phyloP scores from a whole-genome alignment of 2,329 filamentous ascomycete genomes.

The Epicoccum sorghinum region DNA sequence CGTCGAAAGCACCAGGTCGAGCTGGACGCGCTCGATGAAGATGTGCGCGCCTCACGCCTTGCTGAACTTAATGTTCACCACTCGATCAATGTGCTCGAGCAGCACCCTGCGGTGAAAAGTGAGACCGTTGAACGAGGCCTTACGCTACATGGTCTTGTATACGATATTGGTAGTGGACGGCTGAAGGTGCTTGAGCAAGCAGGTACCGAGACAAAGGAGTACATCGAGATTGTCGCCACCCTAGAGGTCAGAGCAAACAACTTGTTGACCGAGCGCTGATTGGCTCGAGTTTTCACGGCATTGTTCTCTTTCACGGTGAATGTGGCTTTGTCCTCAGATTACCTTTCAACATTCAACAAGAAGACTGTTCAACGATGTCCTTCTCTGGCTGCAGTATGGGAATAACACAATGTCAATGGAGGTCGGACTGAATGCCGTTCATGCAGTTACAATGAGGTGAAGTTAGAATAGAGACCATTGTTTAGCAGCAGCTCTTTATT shows the following conservation, averaged over 20 bases:
- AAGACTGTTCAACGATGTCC: too few relatives aligned
- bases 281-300: too few relatives aligned
- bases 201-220: not conserved
- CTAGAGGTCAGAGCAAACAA: not conserved
- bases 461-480: too few relatives aligned
- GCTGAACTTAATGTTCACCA: slow-evolving; percentile 78
- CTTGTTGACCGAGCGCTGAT: too few relatives aligned
- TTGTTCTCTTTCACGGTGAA: too few relatives aligned
- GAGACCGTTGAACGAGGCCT: slow-evolving; percentile 73
- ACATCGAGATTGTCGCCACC: not conserved
- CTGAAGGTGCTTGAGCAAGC: slow-evolving; percentile 58
- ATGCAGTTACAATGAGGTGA: too few relatives aligned
- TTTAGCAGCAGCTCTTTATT: too few relatives aligned
- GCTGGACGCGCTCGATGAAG: slow-evolving; percentile 54
- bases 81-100: slow-evolving; percentile 70
- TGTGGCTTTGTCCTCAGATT: too few relatives aligned
- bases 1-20: slow-evolving; percentile 59
- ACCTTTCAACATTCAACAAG: too few relatives aligned
- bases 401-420: too few relatives aligned
- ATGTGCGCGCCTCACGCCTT: slow-evolving; percentile 64
- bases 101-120: slow-evolving; percentile 72
- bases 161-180: slow-evolving; percentile 66
- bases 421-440: too few relatives aligned
- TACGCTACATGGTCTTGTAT: slow-evolving; percentile 78
- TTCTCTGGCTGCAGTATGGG: too few relatives aligned